These are phyloP conservation scores for Puccinellia tenuiflora DNA, from an alignment of 176 grass and related monocot genomes.

Conservation along the genomic window DNA sequence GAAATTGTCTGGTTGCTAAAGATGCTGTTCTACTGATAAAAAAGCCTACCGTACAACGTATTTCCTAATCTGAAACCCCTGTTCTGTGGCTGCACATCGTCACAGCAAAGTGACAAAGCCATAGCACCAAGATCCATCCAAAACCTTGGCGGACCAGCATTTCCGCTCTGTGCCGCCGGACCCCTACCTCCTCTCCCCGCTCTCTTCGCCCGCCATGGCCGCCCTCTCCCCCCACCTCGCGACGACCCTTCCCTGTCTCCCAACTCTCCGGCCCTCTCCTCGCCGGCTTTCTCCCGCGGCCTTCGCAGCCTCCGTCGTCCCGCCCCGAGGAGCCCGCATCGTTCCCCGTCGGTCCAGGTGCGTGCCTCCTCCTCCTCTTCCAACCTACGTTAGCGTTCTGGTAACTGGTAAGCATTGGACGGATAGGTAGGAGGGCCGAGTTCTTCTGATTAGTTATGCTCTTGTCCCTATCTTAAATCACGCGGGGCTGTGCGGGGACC, in stretches of 20 bases:
- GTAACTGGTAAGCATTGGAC: neutral
- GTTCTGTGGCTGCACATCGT: neutral
- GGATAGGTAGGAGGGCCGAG: too few relatives aligned
- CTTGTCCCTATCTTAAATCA: neutral
- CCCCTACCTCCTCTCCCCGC: neutral
- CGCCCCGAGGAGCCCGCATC: neutral
- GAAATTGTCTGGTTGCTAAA: too few relatives aligned
- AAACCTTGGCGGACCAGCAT: neutral
- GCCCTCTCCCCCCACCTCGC: neutral
- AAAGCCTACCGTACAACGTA: too few relatives aligned
- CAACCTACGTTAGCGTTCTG: neutral
- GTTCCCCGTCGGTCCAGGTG: conserved; percentile 23
- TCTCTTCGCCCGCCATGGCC: conserved; percentile 15
- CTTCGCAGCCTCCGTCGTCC: neutral
- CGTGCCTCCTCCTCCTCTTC: neutral
- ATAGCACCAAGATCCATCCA: neutral
- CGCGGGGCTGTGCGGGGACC: too few relatives aligned
- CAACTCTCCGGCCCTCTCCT: neutral
- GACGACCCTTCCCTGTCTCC: neutral
- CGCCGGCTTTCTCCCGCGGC: neutral
- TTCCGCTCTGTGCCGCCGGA: neutral
- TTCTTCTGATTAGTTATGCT: neutral
- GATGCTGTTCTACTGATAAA: too few relatives aligned
- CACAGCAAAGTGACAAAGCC: conserved; percentile 21
- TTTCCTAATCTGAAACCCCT: neutral